Conservation (phyloP, 2,329 filamentous ascomycete species). For the Leptographium wingfieldii region DNA sequence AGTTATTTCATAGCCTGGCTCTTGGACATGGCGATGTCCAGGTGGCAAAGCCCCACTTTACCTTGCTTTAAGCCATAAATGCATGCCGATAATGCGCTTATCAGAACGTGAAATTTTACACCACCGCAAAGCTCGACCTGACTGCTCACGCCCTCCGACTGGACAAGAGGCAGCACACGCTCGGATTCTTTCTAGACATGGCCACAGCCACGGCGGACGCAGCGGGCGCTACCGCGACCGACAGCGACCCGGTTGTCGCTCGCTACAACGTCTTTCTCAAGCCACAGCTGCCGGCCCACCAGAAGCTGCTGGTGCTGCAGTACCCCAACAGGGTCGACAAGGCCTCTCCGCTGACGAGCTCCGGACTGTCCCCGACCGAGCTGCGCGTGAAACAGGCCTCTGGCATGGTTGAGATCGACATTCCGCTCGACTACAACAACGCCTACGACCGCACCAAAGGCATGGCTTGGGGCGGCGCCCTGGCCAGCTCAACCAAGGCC, state of each 20-base stretch:
- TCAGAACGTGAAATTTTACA: background rate
- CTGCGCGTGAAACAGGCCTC: slow-evolving; percentile 71
- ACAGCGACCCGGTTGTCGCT: slow-evolving; percentile 56
- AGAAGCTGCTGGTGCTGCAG: slow-evolving; percentile 70
- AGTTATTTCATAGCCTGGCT: too few relatives aligned
- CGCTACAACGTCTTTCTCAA: slow-evolving; percentile 83
- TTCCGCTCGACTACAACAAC: slow-evolving; percentile 59
- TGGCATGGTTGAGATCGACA: slow-evolving; percentile 82
- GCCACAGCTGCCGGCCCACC: slow-evolving; percentile 47
- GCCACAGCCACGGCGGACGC: background rate
- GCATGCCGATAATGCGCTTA: background rate
- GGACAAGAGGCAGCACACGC: background rate
- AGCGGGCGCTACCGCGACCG: slow-evolving; percentile 15
- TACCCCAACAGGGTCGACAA: slow-evolving; percentile 66
- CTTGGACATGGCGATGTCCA: background rate
- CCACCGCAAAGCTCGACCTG: background rate
- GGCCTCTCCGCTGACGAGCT: slow-evolving; percentile 22
- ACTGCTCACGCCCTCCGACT: background rate
- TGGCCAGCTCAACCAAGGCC: slow-evolving; percentile 46
- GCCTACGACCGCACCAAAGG: slow-evolving; percentile 81
- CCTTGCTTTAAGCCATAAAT: too few relatives aligned
- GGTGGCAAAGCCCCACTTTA: background rate
- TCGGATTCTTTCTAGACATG: background rate
- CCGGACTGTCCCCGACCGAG: slow-evolving; percentile 55
- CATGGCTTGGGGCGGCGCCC: slow-evolving; percentile 65